Conservation (phyloP, 1,284 basidiomycete genomes). For the Caloboletus firmus region DNA sequence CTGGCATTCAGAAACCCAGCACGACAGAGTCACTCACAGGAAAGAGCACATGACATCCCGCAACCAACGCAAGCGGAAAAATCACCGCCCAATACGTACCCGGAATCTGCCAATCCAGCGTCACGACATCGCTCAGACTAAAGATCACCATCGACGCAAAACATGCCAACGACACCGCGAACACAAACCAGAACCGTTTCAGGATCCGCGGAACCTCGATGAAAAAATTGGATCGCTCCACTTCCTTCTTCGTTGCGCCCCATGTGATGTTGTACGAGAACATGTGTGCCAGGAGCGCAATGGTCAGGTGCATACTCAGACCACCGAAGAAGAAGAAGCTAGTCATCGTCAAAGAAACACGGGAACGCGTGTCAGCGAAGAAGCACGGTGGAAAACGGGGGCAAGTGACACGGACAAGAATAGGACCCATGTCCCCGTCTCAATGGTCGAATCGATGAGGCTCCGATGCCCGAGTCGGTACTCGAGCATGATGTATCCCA, state of each 20-base stretch:
- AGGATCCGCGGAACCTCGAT: conserved; percentile 81
- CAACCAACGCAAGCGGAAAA: conserved; percentile 59
- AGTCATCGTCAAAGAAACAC: conserved; percentile 3
- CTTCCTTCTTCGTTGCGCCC: conserved; percentile 78
- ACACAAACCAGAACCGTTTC: conserved; percentile 52
- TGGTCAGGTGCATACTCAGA: conserved; percentile 68
- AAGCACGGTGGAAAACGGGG: background rate
- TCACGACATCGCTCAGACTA: conserved; percentile 40
- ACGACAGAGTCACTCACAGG: conserved; percentile 46
- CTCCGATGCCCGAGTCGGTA: conserved; percentile 71
- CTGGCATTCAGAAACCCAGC: background rate
- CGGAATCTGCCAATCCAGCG: conserved; percentile 45
- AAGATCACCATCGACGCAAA: conserved; percentile 45
- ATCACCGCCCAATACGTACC: conserved; percentile 66
- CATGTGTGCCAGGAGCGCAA: conserved; percentile 74
- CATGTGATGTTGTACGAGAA: conserved; percentile 85
- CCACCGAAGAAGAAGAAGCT: conserved; percentile 88
- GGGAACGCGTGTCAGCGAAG: background rate
- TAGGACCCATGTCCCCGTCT: conserved; percentile 64
- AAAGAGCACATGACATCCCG: conserved; percentile 64
- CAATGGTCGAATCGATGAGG: conserved; percentile 43
- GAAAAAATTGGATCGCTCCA: conserved; percentile 84
- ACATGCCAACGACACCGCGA: conserved; percentile 25
- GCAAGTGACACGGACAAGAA: conserved; percentile 52
- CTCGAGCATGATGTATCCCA: conserved; percentile 70